Evolutionary conservation across 495 filamentous ascomycete species (phyloP).

Genomic region (Bombardia bombarda): DNA sequence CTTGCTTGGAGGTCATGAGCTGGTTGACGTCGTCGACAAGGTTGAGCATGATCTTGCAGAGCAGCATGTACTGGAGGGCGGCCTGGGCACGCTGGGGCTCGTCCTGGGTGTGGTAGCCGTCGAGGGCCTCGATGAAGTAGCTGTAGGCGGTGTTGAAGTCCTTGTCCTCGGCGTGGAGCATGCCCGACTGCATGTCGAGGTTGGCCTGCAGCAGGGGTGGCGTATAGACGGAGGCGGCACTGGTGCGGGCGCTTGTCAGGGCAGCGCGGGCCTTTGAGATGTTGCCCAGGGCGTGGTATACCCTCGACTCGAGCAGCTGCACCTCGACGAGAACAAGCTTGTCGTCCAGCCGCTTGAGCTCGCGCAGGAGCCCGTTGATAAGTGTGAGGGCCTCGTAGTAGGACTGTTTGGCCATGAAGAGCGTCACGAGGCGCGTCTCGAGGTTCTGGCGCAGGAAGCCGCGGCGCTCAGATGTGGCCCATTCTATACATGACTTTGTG

Average conservation of each 20-base stretch:
- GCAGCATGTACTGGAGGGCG: conserved; percentile 96
- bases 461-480: conserved; percentile 86
- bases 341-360: conserved; percentile 96
- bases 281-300: conserved; percentile 97
- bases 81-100: conserved; percentile 76
- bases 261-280: conserved; percentile 92
- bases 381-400: conserved; percentile 95
- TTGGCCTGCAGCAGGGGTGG: conserved; percentile 91
- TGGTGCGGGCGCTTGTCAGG: conserved; percentile 87
- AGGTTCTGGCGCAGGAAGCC: conserved; percentile 97
- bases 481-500: conserved; percentile 98
- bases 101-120: conserved; percentile 92
- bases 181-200: conserved; percentile 97
- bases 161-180: conserved; percentile 95
- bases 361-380: conserved; percentile 88
- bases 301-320: conserved; percentile 89
- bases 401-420: conserved; percentile 92
- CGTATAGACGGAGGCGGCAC: conserved; percentile 92
- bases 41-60: conserved; percentile 99
- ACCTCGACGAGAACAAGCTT: conserved; percentile 99
- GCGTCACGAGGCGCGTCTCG: conserved; percentile 84
- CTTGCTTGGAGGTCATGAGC: conserved; percentile 88
- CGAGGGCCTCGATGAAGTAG: conserved; percentile 98
- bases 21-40: conserved; percentile 88
- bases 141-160: conserved; percentile 98